Evolutionary conservation across 257 asterid genomes (phyloP).

Genomic region (Solanum dulcamara): DNA sequence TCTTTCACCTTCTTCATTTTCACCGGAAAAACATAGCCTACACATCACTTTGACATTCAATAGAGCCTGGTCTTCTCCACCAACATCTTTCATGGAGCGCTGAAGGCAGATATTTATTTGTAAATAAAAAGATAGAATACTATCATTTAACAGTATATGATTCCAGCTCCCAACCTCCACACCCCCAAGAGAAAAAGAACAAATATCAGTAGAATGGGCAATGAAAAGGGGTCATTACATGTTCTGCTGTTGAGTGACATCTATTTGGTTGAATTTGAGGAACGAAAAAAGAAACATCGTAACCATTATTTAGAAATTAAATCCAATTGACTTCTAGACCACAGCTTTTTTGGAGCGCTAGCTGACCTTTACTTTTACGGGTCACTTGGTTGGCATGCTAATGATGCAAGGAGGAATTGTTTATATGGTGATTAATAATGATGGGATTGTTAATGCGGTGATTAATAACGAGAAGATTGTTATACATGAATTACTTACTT

Average conservation of each 20-base stretch:
- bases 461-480: background rate
- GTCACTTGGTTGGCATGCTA: background rate
- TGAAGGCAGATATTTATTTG: constrained; percentile 11
- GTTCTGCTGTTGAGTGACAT: background rate
- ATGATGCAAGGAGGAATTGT: background rate
- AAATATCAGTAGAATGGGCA: background rate
- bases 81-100: constrained; percentile 40
- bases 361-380: background rate
- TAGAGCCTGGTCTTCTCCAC: constrained; percentile 61
- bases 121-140: background rate
- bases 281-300: background rate
- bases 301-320: background rate
- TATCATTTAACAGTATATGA: background rate
- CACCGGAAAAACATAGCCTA: constrained; percentile 80
- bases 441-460: background rate
- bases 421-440: background rate
- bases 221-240: background rate
- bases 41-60: constrained; percentile 71
- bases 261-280: background rate
- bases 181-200: background rate
- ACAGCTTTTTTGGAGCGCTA: background rate
- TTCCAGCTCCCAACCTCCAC: background rate
- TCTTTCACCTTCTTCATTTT: constrained; percentile 76
- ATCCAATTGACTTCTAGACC: background rate
- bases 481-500: background rate